Evolutionary conservation across 2,329 filamentous ascomycete genomes (phyloP), one percentile per base, ranked within the genome.

Genomic region (Sporothrix euskadiensis): DNA sequence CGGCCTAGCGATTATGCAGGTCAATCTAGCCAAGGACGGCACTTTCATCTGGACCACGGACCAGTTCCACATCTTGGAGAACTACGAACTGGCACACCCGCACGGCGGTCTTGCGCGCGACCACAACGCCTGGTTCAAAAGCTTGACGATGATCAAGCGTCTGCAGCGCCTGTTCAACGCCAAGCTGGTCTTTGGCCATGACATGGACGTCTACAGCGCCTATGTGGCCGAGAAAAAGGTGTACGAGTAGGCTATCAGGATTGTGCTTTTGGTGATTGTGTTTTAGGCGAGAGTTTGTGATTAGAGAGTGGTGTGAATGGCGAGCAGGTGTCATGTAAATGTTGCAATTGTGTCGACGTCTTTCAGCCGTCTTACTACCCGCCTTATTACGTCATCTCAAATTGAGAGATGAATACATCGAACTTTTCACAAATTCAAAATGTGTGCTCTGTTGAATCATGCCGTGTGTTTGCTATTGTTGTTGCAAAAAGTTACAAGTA

Each of bases 51-150:
- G 73, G 73, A 71, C 61, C 8, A 71, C 72, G 9, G 72, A 73
- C 41, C 72, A 73, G 69, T 73, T 73, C 41, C 72, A 73, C 59
- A 71, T 73, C 9, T 26, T 69, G 0, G 72, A 73, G 61, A 73
- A 73, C 69, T 73, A 71, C 49, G 72, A 73, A 30, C 69, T 73
- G 39, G 61, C 39, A 4, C 72, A 73, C 22, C 72, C 72, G 2
- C 72, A 73, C 22, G 72, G 69, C 19, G 69, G 73, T 5, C 63
- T 74, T 5, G 69, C 69, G 4, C 69, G 73, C 30, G 72, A 73
- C 30, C 72, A 73, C 73, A 74, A 71, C 16, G 69, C 73, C n/a
- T 71, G 73, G 73, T 71, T 74, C 69, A 71, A 71, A 44, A 69
- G 61, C 3, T 54, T 71, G 2, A 74, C 63, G 26, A 71, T 74